Percentiles rank a stretch among this genome's conserved stretches.
Conservation (phyloP, 495 filamentous ascomycete species). For the Aspergillus homomorphus region DNA sequence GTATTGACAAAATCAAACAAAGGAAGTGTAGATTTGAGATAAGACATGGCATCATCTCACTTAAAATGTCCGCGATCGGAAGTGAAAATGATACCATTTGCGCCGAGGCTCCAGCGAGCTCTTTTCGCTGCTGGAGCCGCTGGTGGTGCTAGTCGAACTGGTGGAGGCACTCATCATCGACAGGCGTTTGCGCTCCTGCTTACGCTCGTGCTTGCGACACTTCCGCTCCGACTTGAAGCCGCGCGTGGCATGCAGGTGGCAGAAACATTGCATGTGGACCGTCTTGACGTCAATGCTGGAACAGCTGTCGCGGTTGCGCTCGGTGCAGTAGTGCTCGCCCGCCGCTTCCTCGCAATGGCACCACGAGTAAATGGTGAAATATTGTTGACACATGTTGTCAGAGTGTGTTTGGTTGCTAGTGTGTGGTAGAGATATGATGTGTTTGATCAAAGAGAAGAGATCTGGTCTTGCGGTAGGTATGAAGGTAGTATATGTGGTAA, state of each 20-base stretch:
- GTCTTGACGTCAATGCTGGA: constrained; percentile 37
- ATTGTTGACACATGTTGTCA: constrained; percentile 42
- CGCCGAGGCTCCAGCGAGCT: constrained; percentile 25
- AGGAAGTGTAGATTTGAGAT: background rate
- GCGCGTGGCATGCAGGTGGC: constrained; percentile 39
- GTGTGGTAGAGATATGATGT: constrained; percentile 4
- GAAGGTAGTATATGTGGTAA: background rate
- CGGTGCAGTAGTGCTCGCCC: constrained; percentile 31
- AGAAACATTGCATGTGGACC: constrained; percentile 47
- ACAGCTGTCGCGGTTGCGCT: constrained; percentile 31
- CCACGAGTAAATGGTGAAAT: constrained; percentile 43
- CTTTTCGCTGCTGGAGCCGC: constrained; percentile 24
- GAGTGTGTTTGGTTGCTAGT: background rate
- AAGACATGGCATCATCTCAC: background rate
- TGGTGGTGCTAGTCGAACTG: background rate
- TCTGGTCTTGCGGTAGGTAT: too few relatives aligned
- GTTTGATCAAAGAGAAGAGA: too few relatives aligned
- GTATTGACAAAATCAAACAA: constrained; percentile 9
- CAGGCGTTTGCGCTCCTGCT: constrained; percentile 22
- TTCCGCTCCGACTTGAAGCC: constrained; percentile 39
- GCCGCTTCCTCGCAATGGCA: constrained; percentile 45
- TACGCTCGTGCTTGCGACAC: constrained; percentile 16
- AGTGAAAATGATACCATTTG: constrained; percentile 37
- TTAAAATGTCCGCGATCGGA: constrained; percentile 25
- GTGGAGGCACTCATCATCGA: constrained; percentile 1